Percentiles rank a stretch among this genome's conserved stretches.
Evolutionary conservation across 768 basidiomycete genomes (phyloP).

Genomic region (Macrolepiota dolichaula): DNA sequence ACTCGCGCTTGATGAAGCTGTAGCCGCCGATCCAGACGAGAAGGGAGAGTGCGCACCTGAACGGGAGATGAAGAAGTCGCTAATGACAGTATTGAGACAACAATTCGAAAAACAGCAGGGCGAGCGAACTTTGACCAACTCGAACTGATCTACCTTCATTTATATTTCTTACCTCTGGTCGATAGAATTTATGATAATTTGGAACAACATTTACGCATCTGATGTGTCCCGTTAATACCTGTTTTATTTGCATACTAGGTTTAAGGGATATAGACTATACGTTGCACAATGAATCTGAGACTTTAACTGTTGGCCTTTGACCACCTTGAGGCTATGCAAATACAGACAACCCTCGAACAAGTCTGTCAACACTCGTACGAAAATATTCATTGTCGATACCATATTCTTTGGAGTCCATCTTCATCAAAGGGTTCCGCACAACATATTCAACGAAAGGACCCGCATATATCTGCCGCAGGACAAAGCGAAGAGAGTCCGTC

Average conservation of each 20-base stretch:
- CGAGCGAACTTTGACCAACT: neutral
- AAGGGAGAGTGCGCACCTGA: constrained; percentile 65
- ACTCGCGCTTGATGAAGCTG: constrained; percentile 88
- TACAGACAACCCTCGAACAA: constrained; percentile 58
- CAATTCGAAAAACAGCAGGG: constrained; percentile 67
- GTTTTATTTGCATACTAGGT: neutral
- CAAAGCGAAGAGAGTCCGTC: constrained; percentile 76
- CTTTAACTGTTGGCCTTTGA: neutral
- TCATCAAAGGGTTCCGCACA: constrained; percentile 84
- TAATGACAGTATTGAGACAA: constrained; percentile 81
- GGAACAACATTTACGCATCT: neutral
- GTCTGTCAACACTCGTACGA: constrained; percentile 71
- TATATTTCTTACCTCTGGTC: neutral
- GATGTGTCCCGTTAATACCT: neutral
- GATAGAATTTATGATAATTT: neutral
- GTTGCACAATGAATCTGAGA: neutral
- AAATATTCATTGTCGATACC: constrained; percentile 96
- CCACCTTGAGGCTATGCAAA: constrained; percentile 32
- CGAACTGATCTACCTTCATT: neutral
- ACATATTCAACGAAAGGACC: constrained; percentile 94
- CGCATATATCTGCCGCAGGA: constrained; percentile 86
- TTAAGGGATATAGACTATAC: neutral
- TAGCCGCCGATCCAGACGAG: constrained; percentile 74
- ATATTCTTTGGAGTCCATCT: constrained; percentile 76
- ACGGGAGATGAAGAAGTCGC: constrained; percentile 78